These are phyloP conservation scores for Penstemon barbatus DNA, from an alignment of 257 asterid genomes.

Conservation along the genomic window DNA sequence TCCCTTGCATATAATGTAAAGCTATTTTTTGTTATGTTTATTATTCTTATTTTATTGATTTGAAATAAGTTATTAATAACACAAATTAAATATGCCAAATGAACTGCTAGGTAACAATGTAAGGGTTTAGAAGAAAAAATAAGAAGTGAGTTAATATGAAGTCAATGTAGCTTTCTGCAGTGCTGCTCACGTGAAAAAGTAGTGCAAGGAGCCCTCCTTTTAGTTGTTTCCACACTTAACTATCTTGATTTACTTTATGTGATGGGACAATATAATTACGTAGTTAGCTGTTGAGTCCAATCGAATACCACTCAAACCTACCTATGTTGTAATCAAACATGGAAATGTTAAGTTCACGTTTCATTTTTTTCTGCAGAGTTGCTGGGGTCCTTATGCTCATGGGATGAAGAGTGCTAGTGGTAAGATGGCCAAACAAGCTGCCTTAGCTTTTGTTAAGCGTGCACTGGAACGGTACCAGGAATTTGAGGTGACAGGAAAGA, in stretches of 20 bases:
- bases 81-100: no score
- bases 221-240: not conserved
- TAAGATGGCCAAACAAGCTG: conserved; percentile 86
- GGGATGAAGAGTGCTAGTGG: conserved; percentile 85
- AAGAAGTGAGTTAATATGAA: not conserved
- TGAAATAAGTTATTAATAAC: no score
- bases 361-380: conserved; percentile 48
- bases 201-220: not conserved
- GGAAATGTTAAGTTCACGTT: conserved; percentile 1
- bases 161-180: no score
- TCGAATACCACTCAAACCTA: conserved; percentile 4
- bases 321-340: conserved; percentile 6
- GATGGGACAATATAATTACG: not conserved
- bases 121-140: not conserved
- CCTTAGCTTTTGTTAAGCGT: conserved; percentile 77
- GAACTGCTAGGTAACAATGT: no score
- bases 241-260: conserved; percentile 15
- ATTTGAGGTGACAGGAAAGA: conserved; percentile 66
- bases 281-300: conserved; percentile 11
- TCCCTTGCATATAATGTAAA: no score
- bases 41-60: no score
- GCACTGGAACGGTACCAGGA: conserved; percentile 68
- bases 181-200: no score
- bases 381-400: conserved; percentile 74
- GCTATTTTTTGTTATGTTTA: no score